Conservation (phyloP, 208 protist species). For the Trypanosoma grayi region DNA sequence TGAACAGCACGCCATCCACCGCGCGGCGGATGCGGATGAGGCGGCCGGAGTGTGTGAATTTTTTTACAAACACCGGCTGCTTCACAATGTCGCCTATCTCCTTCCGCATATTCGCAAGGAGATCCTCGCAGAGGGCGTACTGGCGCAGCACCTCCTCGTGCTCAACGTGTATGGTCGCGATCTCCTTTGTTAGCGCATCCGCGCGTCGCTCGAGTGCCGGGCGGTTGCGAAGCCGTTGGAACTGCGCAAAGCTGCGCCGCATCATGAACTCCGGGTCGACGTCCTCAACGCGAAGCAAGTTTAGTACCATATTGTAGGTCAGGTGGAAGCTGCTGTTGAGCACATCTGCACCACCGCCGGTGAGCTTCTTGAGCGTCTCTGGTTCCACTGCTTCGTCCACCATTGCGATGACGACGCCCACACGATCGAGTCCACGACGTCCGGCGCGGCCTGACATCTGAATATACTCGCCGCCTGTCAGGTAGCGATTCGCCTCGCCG, state of each 20-base stretch:
- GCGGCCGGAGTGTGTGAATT: slow-evolving; percentile 95
- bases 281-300: slow-evolving; percentile 97
- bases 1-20: slow-evolving; percentile 66
- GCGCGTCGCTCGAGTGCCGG: slow-evolving; percentile 78
- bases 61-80: slow-evolving; percentile 89
- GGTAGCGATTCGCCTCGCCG: slow-evolving; percentile 94
- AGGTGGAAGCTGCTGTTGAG: slow-evolving; percentile 97
- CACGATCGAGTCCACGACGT: slow-evolving; percentile 98
- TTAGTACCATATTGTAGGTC: slow-evolving; percentile 99
- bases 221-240: slow-evolving; percentile 91
- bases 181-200: slow-evolving; percentile 51
- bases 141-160: slow-evolving; percentile 83
- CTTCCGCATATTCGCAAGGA: slow-evolving; percentile 65
- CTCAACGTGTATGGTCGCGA: slow-evolving; percentile 60
- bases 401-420: slow-evolving; percentile 99
- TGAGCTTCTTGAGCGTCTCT: slow-evolving; percentile 91
- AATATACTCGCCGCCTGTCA: slow-evolving; percentile 98
- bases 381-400: slow-evolving; percentile 97
- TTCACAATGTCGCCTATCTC: slow-evolving; percentile 71
- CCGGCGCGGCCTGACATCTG: slow-evolving; percentile 99
- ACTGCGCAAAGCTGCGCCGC: slow-evolving; percentile 97
- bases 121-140: slow-evolving; percentile 79
- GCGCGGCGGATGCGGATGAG: slow-evolving; percentile 85
- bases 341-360: slow-evolving; percentile 91
- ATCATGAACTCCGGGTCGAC: slow-evolving; percentile 98